phyloP scores from a whole-genome alignment of 78 protist species.

The Protostelium mycophagum region DNA sequence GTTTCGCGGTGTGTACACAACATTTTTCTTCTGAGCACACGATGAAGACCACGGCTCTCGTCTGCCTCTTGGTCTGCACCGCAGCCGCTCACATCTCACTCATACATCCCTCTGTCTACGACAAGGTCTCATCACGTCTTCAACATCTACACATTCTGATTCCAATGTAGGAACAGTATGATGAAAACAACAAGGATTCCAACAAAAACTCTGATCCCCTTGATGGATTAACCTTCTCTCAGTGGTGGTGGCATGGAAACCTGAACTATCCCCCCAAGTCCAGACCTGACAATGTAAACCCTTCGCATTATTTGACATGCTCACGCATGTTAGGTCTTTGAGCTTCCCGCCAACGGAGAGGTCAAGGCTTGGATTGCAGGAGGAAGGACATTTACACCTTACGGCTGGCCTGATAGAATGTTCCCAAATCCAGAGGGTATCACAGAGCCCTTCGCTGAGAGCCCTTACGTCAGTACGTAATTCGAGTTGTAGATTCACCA shows the following conservation, averaged over 20 bases:
- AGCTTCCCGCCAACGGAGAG: background rate
- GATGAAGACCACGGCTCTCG: background rate
- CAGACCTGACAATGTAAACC: background rate
- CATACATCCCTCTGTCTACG: background rate
- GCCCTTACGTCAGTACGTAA: background rate
- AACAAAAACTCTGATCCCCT: background rate
- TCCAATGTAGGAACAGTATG: background rate
- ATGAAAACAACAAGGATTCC: background rate
- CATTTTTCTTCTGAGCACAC: constrained; percentile 1
- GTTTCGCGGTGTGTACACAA: too few relatives aligned
- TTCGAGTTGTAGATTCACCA: background rate
- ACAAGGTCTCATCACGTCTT: background rate
- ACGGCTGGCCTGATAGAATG: background rate
- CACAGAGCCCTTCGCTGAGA: background rate
- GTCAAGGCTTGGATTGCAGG: background rate
- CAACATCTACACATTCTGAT: background rate
- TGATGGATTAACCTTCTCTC: background rate
- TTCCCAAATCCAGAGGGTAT: background rate
- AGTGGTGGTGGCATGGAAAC: background rate
- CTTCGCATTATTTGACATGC: background rate
- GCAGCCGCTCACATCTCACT: background rate
- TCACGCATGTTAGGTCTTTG: background rate
- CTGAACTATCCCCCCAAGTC: background rate
- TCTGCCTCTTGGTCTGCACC: background rate
- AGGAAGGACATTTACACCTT: background rate